Conservation (phyloP, 208 protist species). For the Naegleria gruberi region DNA sequence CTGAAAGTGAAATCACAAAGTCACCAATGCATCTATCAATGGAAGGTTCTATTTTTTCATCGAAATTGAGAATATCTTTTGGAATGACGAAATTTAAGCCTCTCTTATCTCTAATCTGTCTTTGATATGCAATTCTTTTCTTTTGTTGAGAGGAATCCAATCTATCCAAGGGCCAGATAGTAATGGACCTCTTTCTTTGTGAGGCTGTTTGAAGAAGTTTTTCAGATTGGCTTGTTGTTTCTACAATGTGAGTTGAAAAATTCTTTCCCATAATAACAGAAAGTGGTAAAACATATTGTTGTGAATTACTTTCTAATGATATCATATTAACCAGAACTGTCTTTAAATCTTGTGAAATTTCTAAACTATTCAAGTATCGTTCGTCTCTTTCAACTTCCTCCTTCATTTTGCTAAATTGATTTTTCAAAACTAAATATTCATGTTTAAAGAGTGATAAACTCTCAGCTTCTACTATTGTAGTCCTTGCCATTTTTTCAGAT, state of each 20-base stretch:
- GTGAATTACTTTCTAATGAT: background rate
- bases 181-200: background rate
- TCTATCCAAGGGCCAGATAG: background rate
- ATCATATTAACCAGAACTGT: background rate
- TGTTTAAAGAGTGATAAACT: no score
- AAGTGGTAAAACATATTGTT: background rate
- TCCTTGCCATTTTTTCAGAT: no score
- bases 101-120: background rate
- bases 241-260: background rate
- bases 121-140: background rate
- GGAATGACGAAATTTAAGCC: background rate
- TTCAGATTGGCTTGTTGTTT: background rate
- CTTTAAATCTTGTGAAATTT: no score
- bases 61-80: background rate
- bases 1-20: background rate
- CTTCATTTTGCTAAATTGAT: no score
- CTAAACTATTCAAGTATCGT: no score
- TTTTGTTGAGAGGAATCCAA: background rate
- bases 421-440: no score
- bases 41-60: background rate
- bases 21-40: background rate
- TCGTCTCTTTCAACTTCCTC: no score
- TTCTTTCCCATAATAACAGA: background rate
- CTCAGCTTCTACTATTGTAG: no score
- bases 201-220: background rate